Base-by-base conservation (phyloP, 169 alveolate species). In the Plasmodium knowlesi region DNA sequence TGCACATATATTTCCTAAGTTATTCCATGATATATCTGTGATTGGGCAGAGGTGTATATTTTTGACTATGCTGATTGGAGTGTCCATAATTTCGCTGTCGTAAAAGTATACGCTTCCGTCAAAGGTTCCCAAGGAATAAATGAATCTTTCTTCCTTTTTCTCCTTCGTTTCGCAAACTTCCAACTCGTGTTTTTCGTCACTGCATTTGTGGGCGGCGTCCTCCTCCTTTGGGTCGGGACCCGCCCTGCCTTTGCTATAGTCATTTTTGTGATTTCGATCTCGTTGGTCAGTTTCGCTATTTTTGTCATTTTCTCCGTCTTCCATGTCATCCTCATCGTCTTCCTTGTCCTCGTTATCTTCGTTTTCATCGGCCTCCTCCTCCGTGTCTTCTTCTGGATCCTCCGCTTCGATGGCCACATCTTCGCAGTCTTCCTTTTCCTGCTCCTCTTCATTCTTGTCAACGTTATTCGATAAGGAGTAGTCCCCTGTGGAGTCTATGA, bases 21-120 rank as follows among this genome's bases (percentile, higher is more conserved):
- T 97, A 92, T 97, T 97, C 99, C 99, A 98, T 57, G 99, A 96
- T 37, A 97, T 95, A 93, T 98, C 99, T 12, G 99, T 98, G 93
- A 98, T 97, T 34, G 99, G 97, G 92, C 98, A 98, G 92, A 97
- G 97, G 95, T 98, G 99, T 32, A 98, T 97, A 95, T 98, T 97
- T 72, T 98, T 98, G 41, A 98, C 97, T 84, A 98, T 98, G 71
- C 98, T 98, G 57, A 98, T 96, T 57, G 99, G 99, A 32, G 96
- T 96, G 50, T 92, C 94, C 46, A 96, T 67, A 74, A 96, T 97
- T 82, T 96, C 96, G 43, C 98, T 97, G 92, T 97, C 99, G 92
- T 97, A 97, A 81, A 97, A 95, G 84, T 97, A 96, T 37, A 97
- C 94, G 83, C 98, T 96, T 10, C 99, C 99, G 79, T 97, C 98